Evolutionary conservation across 345 rosid genomes (phyloP), one percentile per base, ranked within the genome.

Genomic region (Eucalyptus shirleyi): DNA sequence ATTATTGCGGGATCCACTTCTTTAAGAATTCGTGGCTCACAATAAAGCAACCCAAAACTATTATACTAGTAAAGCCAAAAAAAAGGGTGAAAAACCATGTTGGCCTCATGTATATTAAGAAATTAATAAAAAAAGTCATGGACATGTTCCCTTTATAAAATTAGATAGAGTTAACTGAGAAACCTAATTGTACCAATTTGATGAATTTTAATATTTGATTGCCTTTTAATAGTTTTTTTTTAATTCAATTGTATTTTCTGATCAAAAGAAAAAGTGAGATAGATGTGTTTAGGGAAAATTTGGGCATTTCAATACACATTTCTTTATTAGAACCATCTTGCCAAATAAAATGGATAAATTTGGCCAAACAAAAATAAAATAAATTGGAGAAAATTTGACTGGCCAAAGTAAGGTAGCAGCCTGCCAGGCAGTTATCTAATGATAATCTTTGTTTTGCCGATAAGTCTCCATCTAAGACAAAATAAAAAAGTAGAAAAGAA

Each of bases 1-100:
- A 1, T 51, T 51, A 51, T 51, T 51, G 1, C 18, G 23, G 23
- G 2, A 0, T 51, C 3, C 56, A 51, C 4, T 51, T 6, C 2
- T 51, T 51, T 51, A 18, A 18, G 4, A 51, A 18, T 51, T 51
- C 1, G 4, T 18, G 56, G 9, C 9, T 51, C 23, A 51, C 23
- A 16, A 51, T 51, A 18, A 51, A 51, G 21, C 8, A 51, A 7
- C 0, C 9, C 9, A 51, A 18, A 51, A 51, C 23, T 51, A 51
- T 51, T 7, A 18, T 51, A 51, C 8, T 17, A 1, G 21, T 50
- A 50, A 50, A 50, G 9, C 21, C 3, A 51, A 51, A 50, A n/a
- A 51, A 51, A 50, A 51, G 21, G 55, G 21, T 17, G 4, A 51
- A 51, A 51, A 51, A 55, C 12, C 65, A 59, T 24, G 28, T 56